A percentile compares a stretch with the other conserved stretches of the same genome.
Evolutionary conservation across 2,329 filamentous ascomycete genomes (phyloP).

Genomic region (Zymoseptoria brevis): DNA sequence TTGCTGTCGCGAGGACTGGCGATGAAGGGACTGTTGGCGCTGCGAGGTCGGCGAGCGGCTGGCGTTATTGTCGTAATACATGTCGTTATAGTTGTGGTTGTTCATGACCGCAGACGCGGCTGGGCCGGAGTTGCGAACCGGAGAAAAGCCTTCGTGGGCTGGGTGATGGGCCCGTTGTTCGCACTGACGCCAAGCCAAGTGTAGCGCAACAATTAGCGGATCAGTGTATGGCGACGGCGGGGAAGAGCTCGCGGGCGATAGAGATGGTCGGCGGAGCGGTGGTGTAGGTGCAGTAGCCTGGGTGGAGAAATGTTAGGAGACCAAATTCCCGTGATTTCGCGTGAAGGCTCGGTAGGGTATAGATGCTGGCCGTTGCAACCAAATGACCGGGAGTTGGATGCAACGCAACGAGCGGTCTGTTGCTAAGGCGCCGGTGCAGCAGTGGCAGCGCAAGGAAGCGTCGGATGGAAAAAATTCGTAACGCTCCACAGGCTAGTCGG

Average conservation of each 20-base stretch:
- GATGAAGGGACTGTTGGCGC: constrained; percentile 56
- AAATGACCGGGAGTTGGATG: background rate
- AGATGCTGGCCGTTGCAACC: background rate
- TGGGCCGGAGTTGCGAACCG: constrained; percentile 4
- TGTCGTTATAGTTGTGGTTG: constrained; percentile 45
- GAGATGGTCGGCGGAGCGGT: constrained; percentile 2
- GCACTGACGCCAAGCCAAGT: constrained; percentile 4
- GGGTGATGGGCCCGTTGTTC: background rate
- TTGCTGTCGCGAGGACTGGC: constrained; percentile 62
- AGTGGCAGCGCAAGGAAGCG: background rate
- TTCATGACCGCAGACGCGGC: constrained; percentile 21
- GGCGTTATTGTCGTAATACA: constrained; percentile 58
- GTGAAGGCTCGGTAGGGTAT: background rate
- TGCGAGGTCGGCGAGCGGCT: constrained; percentile 64
- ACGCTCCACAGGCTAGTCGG: background rate
- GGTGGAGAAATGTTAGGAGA: background rate
- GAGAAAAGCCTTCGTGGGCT: constrained; percentile 4
- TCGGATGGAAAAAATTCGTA: background rate
- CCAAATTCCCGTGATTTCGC: background rate
- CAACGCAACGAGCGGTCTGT: background rate
- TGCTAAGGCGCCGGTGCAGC: background rate
- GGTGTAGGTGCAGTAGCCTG: background rate
- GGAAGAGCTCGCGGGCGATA: background rate
- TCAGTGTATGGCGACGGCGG: background rate
- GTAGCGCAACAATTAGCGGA: background rate